Conservation (phyloP, 148 eudicot species). For the Talinum fruticosum region DNA sequence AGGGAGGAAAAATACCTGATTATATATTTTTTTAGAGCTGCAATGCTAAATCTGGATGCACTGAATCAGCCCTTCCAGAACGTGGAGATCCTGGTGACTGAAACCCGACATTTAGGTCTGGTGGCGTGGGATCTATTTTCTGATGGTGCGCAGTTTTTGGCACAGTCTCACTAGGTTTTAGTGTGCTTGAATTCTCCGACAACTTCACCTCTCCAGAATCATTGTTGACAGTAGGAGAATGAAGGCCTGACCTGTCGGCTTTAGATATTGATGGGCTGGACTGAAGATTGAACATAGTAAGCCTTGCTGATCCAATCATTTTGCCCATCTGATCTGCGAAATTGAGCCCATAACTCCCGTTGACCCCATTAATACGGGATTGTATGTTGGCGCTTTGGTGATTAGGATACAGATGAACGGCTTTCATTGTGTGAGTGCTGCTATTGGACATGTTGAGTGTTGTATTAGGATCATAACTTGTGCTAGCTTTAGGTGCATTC, state of each 20-base stretch:
- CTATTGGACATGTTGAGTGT: constrained; percentile 13
- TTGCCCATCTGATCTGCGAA: constrained; percentile 28
- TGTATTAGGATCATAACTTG: constrained; percentile 11
- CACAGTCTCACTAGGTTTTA: constrained; percentile 17
- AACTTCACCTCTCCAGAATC: constrained; percentile 17
- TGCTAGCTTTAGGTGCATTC: constrained; percentile 18
- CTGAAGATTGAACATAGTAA: constrained; percentile 7
- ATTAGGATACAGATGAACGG: constrained; percentile 14
- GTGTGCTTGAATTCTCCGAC: constrained; percentile 14
- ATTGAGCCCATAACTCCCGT: constrained; percentile 30
- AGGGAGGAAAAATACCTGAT: constrained; percentile 10
- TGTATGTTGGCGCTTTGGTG: constrained; percentile 25
- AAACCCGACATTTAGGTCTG: constrained; percentile 45
- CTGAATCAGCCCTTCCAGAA: constrained; percentile 29
- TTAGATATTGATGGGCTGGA: constrained; percentile 16
- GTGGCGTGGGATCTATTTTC: constrained; percentile 28
- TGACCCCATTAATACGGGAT: constrained; percentile 32
- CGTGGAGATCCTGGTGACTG: constrained; percentile 36
- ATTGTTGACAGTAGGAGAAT: constrained; percentile 11
- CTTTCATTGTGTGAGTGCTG: constrained; percentile 8
- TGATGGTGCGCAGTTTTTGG: constrained; percentile 5
- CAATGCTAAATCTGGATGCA: constrained; percentile 41
- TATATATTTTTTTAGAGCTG: constrained; percentile 30
- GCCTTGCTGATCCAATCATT: constrained; percentile 22
- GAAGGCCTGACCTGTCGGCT: constrained; percentile 11